Evolutionary conservation across 257 asterid genomes (phyloP), one percentile per base, ranked within the genome.

Genomic region (Agastache rugosa): DNA sequence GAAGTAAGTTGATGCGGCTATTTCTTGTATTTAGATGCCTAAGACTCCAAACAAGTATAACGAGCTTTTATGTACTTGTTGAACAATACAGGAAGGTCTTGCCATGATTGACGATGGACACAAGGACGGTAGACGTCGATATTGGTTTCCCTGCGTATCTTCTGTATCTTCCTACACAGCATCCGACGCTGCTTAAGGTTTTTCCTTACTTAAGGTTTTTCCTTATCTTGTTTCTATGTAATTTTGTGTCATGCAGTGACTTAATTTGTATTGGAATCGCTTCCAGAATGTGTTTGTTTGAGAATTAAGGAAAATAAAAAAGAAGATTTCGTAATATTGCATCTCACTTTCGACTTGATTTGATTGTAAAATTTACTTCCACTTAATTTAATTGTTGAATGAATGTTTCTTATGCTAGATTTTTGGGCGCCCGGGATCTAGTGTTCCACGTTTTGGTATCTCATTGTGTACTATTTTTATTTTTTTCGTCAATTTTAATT

Each of bases 91-190:
- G 97, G 97, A 84, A 78, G 96, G 97, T 31, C 95, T 92, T 76
- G 96, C 97, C 19, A 90, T 92, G 96, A 83, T 90, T 41, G 98
- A 92, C 78, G 92, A 92, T 75, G 98, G 98, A 47, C 91, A 88
- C 79, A 82, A 73, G 65, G 96, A 94, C 60, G 89, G 92, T 39
- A 84, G 77, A 66, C 88, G 93, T 5, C 86, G 96, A 41, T 94
- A 94, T 80, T 91, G 97, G 98, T 91, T 94, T 63, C 98, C 98
- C 2, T 94, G 93, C 47, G 78, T 85, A 65, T 92, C 96, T 19
- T 83, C 93, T 5, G 82, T 88, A 48, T 85, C 93, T 61, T 88
- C 96, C 39, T 87, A 78, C 79, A 55, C 86, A 1, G 80, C 84
- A 71, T 63, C 78, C 19, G 97, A 90, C 39, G 48, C 80, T 45